Conservation (phyloP, 768 basidiomycete species). For the Hericium coralloides region DNA sequence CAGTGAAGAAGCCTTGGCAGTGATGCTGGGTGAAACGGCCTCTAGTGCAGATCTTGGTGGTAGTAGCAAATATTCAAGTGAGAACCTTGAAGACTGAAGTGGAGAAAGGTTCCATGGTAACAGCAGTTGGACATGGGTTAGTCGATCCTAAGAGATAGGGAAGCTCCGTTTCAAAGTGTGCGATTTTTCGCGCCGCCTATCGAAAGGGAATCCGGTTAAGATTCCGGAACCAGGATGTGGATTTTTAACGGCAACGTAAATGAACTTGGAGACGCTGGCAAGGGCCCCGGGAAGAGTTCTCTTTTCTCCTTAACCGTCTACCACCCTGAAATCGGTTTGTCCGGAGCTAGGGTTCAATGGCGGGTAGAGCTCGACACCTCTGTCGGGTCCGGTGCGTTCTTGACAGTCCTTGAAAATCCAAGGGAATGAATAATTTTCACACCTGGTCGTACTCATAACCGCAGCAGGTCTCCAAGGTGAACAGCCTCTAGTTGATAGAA, state of each 20-base stretch:
- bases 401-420: constrained; percentile 77
- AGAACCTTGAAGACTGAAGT: constrained; percentile 84
- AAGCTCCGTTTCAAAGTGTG: constrained; percentile 1
- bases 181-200: not conserved
- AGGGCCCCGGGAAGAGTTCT: constrained; percentile 71
- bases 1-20: constrained; percentile 72
- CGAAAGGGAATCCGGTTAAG: constrained; percentile 75
- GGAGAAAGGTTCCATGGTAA: constrained; percentile 85
- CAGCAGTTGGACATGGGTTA: constrained; percentile 83
- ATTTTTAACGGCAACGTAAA: constrained; percentile 63
- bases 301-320: constrained; percentile 71
- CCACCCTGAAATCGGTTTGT: constrained; percentile 67
- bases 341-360: constrained; percentile 67
- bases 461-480: constrained; percentile 78
- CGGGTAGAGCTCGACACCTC: constrained; percentile 64
- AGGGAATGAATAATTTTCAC: constrained; percentile 64
- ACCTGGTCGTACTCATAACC: constrained; percentile 71
- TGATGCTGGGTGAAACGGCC: constrained; percentile 66
- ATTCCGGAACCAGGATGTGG: constrained; percentile 73
- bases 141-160: constrained; percentile 44
- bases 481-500: constrained; percentile 76
- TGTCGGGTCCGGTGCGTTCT: constrained; percentile 67
- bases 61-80: constrained; percentile 86
- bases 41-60: constrained; percentile 84
- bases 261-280: constrained; percentile 51